Evolutionary conservation across 129 eudicot genomes (phyloP), one percentile per base, ranked within the genome.

Genomic region (Heracleum sosnowskyi): DNA sequence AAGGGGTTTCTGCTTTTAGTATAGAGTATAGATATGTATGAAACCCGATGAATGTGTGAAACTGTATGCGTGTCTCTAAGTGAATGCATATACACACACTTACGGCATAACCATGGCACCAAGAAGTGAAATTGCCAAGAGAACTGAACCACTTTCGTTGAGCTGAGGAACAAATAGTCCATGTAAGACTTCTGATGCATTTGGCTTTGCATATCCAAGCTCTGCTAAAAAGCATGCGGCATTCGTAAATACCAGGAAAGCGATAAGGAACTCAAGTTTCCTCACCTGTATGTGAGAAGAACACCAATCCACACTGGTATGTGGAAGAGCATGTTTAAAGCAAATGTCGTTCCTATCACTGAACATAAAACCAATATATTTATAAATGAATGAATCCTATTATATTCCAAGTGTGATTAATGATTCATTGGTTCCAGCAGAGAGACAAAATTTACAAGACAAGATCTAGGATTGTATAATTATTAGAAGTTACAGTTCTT

Each of bases 31-130:
- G n/a, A n/a, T n/a, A n/a, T n/a, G n/a, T n/a, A n/a, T n/a, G n/a
- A n/a, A n/a, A n/a, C n/a, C n/a, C n/a, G 37, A 35, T 35, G 37
- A 35, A 35, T n/a, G n/a, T n/a, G n/a, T n/a, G n/a, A n/a, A n/a
- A n/a, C n/a, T n/a, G n/a, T n/a, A n/a, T n/a, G n/a, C n/a, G n/a
- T n/a, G n/a, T n/a, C n/a, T n/a, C n/a, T n/a, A n/a, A n/a, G n/a
- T 51, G 46, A 1, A 35, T 42, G 60, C 60, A 20, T 51, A 77
- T 41, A 73, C 18, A 36, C 33, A 64, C 77, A 87, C 98, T 86
- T 85, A 94, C 98, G 98, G 98, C 98, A 95, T 95, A 76, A 95
- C 98, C 99, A 95, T 95, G 34, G 99, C 99, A 79, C 99, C 99
- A 76, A 95, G 96, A 29, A 95, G 93, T 69, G 99, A 95, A 86